Conservation (phyloP, 2,329 filamentous ascomycete species). For the Ambrosiella cleistominuta region DNA sequence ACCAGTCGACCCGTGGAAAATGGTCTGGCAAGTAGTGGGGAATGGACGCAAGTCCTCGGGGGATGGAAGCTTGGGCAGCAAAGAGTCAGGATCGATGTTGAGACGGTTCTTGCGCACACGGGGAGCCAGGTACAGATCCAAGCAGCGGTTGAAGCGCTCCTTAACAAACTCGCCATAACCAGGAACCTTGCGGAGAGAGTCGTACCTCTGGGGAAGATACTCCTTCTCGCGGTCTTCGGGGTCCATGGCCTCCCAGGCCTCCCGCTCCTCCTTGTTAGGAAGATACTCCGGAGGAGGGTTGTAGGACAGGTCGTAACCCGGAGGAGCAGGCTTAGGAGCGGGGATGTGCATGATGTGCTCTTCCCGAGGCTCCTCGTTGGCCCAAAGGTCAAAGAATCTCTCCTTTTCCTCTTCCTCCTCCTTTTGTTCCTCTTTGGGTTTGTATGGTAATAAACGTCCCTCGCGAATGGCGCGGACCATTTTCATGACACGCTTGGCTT, state of each 20-base stretch:
- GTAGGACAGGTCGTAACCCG: conserved; percentile 89
- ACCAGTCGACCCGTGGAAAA: conserved; percentile 77
- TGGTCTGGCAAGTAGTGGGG: conserved; percentile 72
- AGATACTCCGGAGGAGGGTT: conserved; percentile 92
- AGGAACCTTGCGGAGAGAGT: conserved; percentile 75
- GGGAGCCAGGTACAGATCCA: conserved; percentile 90
- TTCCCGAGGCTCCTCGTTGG: conserved; percentile 66
- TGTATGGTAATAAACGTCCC: conserved; percentile 83
- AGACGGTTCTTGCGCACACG: conserved; percentile 81
- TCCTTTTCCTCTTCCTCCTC: conserved; percentile 43
- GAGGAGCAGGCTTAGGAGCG: conserved; percentile 81
- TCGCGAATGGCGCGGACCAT: conserved; percentile 90
- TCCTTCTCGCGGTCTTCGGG: conserved; percentile 83
- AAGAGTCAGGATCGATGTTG: conserved; percentile 86
- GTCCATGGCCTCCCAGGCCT: conserved; percentile 69
- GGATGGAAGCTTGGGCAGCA: conserved; percentile 81
- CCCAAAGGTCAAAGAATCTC: conserved; percentile 79
- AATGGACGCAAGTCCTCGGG: conserved; percentile 91
- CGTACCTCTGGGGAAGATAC: conserved; percentile 67
- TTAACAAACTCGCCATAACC: conserved; percentile 83
- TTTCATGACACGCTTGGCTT: conserved; percentile 92
- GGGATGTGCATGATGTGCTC: conserved; percentile 89
- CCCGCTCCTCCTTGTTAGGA: conserved; percentile 66
- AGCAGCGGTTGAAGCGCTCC: conserved; percentile 85
- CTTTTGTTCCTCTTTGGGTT: conserved; percentile 48